Conservation (phyloP, 805 yeast species). For the Kazachstania kunashirensis region DNA sequence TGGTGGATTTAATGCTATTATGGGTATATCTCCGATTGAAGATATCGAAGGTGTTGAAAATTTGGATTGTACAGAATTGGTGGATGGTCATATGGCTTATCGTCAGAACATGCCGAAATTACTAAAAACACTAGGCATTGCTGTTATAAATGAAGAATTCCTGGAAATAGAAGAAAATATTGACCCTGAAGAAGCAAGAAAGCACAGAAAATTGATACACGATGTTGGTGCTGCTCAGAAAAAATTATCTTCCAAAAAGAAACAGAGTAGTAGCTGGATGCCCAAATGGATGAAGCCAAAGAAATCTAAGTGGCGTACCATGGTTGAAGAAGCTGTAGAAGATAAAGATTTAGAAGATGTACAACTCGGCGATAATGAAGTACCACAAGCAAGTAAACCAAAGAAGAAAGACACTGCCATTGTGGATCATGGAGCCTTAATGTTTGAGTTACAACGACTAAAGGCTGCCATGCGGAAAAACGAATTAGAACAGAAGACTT, state of each 20-base stretch:
- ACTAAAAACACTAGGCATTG: conserved; percentile 59
- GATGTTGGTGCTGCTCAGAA: conserved; percentile 84
- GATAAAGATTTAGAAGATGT: conserved; percentile 12
- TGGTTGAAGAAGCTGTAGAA: conserved; percentile 42
- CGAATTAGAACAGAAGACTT: conserved; percentile 3
- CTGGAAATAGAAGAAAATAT: conserved; percentile 87
- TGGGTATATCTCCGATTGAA: conserved; percentile 75
- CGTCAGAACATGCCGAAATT: conserved; percentile 87
- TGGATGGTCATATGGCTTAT: conserved; percentile 96
- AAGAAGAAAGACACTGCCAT: conserved; percentile 18
- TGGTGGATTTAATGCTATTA: conserved; percentile 86
- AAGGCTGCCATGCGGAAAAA: conserved; percentile 21
- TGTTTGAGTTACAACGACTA: conserved; percentile 19
- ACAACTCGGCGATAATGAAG: conserved; percentile 1
- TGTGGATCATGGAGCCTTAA: conserved; percentile 25
- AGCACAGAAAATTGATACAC: conserved; percentile 68
- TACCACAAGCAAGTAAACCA: conserved; percentile 1
- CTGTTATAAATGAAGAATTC: conserved; percentile 80
- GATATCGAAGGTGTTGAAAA: conserved; percentile 63
- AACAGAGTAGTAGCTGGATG: conserved; percentile 33
- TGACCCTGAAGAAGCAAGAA: conserved; percentile 75
- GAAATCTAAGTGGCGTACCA: conserved; percentile 50
- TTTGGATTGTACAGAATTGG: conserved; percentile 74
- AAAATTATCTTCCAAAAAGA: conserved; percentile 37
- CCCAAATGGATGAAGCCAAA: conserved; percentile 42